These are phyloP conservation scores for Scedosporium dehoogii DNA, from an alignment of 2,329 filamentous ascomycete genomes.

Conservation along the genomic window DNA sequence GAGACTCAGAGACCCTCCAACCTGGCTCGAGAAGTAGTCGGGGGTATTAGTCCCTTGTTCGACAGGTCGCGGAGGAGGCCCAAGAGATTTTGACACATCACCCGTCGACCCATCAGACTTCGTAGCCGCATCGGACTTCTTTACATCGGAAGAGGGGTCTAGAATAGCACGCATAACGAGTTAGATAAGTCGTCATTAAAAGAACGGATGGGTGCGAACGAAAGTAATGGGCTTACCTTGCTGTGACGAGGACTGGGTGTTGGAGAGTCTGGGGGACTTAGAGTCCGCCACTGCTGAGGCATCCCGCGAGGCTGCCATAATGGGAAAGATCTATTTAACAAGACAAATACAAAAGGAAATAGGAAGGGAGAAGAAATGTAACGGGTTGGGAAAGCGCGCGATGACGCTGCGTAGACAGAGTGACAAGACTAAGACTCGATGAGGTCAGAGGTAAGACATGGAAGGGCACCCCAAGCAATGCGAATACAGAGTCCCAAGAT, in stretches of 20 bases:
- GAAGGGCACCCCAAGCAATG: not conserved
- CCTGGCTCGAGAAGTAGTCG: slow-evolving; percentile 59
- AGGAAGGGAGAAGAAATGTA: slow-evolving; percentile 13
- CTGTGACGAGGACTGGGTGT: slow-evolving; percentile 27
- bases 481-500: slow-evolving; percentile 1
- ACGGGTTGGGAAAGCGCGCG: slow-evolving; percentile 13
- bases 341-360: slow-evolving; percentile 8
- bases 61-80: slow-evolving; percentile 58
- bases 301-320: slow-evolving; percentile 37
- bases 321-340: slow-evolving; percentile 35
- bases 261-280: slow-evolving; percentile 38
- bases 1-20: slow-evolving; percentile 49
- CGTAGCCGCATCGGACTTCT: slow-evolving; percentile 29
- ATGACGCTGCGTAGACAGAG: not conserved
- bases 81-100: slow-evolving; percentile 50
- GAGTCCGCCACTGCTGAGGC: slow-evolving; percentile 30
- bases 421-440: slow-evolving; percentile 18
- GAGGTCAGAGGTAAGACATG: slow-evolving; percentile 27
- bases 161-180: slow-evolving; percentile 10
- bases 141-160: slow-evolving; percentile 36
- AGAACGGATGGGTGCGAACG: slow-evolving; percentile 5
- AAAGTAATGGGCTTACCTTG: slow-evolving; percentile 28
- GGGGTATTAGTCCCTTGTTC: slow-evolving; percentile 46
- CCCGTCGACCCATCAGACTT: slow-evolving; percentile 42
- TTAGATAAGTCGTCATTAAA: slow-evolving; percentile 4